Conservation (phyloP, 345 rosid species). For the Dimocarpus longan region DNA sequence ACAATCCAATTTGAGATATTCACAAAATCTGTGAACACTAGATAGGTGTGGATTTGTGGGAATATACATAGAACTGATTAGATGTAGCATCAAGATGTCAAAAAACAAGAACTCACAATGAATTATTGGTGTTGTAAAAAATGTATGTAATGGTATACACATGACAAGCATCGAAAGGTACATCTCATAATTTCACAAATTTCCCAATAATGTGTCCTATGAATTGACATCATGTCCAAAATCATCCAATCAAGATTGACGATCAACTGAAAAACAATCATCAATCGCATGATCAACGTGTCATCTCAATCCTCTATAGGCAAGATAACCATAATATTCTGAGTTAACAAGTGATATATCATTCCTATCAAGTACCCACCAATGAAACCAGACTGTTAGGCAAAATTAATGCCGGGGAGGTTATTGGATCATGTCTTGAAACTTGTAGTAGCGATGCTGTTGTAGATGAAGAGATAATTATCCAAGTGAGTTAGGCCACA, state of each 20-base stretch:
- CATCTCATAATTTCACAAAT: background rate
- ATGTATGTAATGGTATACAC: background rate
- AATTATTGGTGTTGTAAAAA: constrained; percentile 14
- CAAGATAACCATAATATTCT: background rate
- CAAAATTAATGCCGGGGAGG: constrained; percentile 7
- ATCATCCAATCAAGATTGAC: constrained; percentile 8
- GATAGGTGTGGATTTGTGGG: background rate
- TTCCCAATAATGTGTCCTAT: background rate
- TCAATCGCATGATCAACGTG: background rate
- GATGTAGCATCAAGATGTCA: too few species aligned
- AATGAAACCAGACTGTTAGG: background rate
- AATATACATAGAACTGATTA: background rate
- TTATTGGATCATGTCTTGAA: background rate
- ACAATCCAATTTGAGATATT: background rate
- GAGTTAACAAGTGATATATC: background rate
- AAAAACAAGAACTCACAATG: background rate
- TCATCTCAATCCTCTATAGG: background rate
- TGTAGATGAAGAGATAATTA: background rate
- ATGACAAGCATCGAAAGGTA: background rate
- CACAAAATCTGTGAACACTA: background rate
- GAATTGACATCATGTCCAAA: constrained; percentile 9
- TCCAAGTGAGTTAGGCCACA: constrained; percentile 16
- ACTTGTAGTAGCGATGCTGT: constrained; percentile 1
- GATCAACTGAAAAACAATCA: background rate
- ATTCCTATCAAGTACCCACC: background rate